Percentiles rank a stretch among this genome's conserved stretches.
phyloP scores from a whole-genome alignment of 1,284 basidiomycete genomes.

The Mycena citricolor region DNA sequence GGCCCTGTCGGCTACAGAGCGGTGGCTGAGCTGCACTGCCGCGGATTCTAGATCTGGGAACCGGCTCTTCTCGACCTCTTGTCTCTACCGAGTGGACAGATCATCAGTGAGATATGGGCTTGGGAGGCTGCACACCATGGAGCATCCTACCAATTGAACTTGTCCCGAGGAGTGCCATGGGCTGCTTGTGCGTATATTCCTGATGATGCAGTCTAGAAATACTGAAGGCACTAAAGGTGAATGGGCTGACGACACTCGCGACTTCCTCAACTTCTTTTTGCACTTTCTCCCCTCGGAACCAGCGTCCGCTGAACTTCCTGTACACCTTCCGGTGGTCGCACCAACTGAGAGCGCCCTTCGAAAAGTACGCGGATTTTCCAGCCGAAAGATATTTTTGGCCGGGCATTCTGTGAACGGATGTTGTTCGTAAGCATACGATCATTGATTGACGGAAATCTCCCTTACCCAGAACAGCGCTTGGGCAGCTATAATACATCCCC shows the following conservation, averaged over 20 bases:
- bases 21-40: too few species aligned
- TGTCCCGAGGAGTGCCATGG: constrained; percentile 38
- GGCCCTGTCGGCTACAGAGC: neutral
- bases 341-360: constrained; percentile 41
- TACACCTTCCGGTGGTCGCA: constrained; percentile 49
- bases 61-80: constrained; percentile 54
- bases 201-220: neutral
- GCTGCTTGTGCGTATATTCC: constrained; percentile 50
- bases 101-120: constrained; percentile 76
- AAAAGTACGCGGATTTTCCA: constrained; percentile 41
- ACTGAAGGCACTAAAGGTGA: constrained; percentile 46
- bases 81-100: constrained; percentile 31
- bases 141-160: constrained; percentile 69
- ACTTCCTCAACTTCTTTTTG: constrained; percentile 70
- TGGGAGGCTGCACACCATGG: constrained; percentile 81
- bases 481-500: constrained; percentile 62
- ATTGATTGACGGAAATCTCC: neutral
- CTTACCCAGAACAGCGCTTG: constrained; percentile 42
- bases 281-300: constrained; percentile 52
- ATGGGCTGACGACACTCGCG: constrained; percentile 70
- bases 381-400: constrained; percentile 58
- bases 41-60: constrained; percentile 64
- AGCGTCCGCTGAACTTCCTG: constrained; percentile 39
- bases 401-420: constrained; percentile 86
- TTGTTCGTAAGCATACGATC: constrained; percentile 45